Evolutionary conservation across 176 grass and related monocot genomes (phyloP), one percentile per base, ranked within the genome.

Genomic region (Oryza meyeriana): DNA sequence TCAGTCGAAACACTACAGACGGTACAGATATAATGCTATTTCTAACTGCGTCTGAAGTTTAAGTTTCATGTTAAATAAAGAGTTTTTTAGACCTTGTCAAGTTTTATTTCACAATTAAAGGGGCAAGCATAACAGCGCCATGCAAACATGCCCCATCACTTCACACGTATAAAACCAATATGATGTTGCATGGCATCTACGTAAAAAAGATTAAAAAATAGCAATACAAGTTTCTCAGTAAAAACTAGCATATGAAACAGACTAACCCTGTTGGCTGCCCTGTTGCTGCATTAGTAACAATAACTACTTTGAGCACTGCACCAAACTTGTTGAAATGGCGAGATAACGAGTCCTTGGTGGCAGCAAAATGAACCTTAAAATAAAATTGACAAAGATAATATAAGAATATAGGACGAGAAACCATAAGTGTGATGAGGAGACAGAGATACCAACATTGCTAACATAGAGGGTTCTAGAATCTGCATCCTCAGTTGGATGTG

Each of bases 261-360:
- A 77, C 87, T 87, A 79, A 97, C 94, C 94, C 94, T 75, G 94
- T 94, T 67, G 94, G 94, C 75, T 97, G 94, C 61, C 94, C 92
- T 16, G 94, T 92, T 69, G 94, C 84, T 79, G 87, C 92, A 83
- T 97, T 89, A 70, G 83, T 90, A 17, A 97, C 88, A 82, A 97
- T 91, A 66, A 97, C 89, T 62, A 97, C 94, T 94, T 94, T 97
- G 81, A 97, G 83, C 27, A 97, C 94, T 10, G 88, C 94, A 61
- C 94, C 94, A 83, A 92, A 97, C 83, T 97, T 88, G 84, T 97
- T 97, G 87, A 97, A 97, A 83, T 97, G 94, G 69, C 89, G 94
- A 82, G 92, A 97, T 64, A 97, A 67, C 1, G 94, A 82, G 42
- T 97, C 94, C 83, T 97, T 97, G 61, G 92, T 97, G 64, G 94